A percentile compares a stretch with the other conserved stretches of the same genome.
These are phyloP conservation scores for Xerocomus spinulosus DNA, from an alignment of 768 basidiomycete genomes.

Conservation along the genomic window DNA sequence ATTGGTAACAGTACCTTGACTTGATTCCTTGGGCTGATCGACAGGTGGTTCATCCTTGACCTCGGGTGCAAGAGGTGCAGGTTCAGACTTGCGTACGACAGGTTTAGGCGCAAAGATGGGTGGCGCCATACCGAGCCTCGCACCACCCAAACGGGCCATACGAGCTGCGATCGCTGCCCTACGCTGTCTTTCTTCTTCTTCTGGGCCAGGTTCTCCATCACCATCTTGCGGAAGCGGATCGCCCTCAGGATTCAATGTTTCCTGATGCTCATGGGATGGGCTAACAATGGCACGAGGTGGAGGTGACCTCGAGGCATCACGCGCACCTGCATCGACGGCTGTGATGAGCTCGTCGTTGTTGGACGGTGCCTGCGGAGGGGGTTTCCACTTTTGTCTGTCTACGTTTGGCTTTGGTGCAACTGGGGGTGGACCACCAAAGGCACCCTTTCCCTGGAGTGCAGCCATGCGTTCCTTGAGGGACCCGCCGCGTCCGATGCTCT, in stretches of 20 bases:
- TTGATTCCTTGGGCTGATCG: slow-evolving; percentile 9
- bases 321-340: slow-evolving; percentile 16
- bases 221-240: slow-evolving; percentile 22
- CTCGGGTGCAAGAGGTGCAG: slow-evolving; percentile 15
- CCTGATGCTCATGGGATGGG: slow-evolving; percentile 14
- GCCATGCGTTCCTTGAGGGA: slow-evolving; percentile 95
- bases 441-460: slow-evolving; percentile 80
- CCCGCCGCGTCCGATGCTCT: slow-evolving; percentile 73
- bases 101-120: slow-evolving; percentile 64
- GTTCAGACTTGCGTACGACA: slow-evolving; percentile 29
- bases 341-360: slow-evolving; percentile 36
- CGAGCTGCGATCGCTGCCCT: slow-evolving; percentile 86
- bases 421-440: slow-evolving; percentile 57
- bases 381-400: slow-evolving; percentile 84
- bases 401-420: slow-evolving; percentile 46
- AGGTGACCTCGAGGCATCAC: slow-evolving; percentile 32
- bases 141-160: slow-evolving; percentile 90
- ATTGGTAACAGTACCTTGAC: slow-evolving; percentile 17
- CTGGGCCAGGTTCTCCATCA: slow-evolving; percentile 41
- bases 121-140: slow-evolving; percentile 74
- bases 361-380: slow-evolving; percentile 50
- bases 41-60: slow-evolving; percentile 19
- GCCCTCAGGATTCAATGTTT: slow-evolving; percentile 23
- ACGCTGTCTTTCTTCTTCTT: slow-evolving; percentile 67
- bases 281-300: slow-evolving; percentile 25